A percentile compares a stretch with the other conserved stretches of the same genome.
Evolutionary conservation across 495 filamentous ascomycete species (phyloP).

Genomic region (Cercophora newfieldiana): DNA sequence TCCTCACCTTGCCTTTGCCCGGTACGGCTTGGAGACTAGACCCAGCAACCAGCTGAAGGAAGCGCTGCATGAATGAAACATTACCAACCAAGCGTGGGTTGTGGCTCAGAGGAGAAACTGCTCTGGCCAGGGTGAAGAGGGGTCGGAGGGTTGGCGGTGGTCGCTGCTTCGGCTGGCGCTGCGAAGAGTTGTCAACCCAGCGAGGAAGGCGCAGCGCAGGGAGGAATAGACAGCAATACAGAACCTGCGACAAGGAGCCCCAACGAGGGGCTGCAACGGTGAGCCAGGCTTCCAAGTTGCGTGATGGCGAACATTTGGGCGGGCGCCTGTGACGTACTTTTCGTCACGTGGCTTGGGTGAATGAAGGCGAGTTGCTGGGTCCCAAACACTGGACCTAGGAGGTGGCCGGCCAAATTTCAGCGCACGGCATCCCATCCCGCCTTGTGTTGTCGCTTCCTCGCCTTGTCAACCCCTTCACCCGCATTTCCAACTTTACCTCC

Average conservation of each 20-base stretch:
- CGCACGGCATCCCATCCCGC: conserved; percentile 39
- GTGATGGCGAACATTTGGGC: not conserved
- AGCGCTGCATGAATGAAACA: conserved; percentile 31
- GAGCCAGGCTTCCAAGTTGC: not conserved
- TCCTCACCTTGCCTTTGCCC: not conserved
- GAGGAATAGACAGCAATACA: not conserved
- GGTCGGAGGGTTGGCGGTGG: not conserved
- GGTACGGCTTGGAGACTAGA: not conserved
- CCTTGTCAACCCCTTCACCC: conserved; percentile 37
- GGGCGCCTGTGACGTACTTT: conserved; percentile 15
- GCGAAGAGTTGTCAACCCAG: not conserved
- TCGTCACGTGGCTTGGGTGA: conserved; percentile 25
- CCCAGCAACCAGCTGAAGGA: not conserved
- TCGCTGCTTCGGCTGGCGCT: not conserved
- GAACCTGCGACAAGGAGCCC: not conserved
- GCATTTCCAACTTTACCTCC: conserved; percentile 44
- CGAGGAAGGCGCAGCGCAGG: not conserved
- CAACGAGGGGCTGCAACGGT: not conserved
- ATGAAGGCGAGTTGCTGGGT: conserved; percentile 14
- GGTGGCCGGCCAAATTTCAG: conserved; percentile 30
- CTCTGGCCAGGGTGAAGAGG: not conserved
- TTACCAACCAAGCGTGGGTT: conserved; percentile 14
- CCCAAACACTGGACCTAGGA: conserved; percentile 21
- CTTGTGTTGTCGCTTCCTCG: conserved; percentile 37
- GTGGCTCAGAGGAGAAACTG: not conserved